These are phyloP conservation scores for Clavaria fumosa DNA, from an alignment of 768 basidiomycete genomes.

Conservation along the genomic window DNA sequence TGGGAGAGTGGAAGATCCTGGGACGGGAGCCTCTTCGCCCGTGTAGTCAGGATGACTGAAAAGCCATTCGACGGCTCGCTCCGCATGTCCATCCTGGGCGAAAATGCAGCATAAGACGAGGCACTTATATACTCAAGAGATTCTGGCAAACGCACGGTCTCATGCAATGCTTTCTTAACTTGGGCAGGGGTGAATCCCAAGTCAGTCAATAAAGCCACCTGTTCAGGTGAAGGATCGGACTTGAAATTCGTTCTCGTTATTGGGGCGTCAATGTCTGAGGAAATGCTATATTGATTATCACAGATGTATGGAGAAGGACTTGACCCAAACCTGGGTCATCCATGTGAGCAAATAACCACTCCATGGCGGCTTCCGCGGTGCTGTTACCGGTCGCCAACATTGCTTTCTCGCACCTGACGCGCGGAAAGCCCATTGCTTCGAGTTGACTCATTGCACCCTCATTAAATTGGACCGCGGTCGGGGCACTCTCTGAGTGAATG, in stretches of 20 bases:
- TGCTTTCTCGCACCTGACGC: conserved; percentile 76
- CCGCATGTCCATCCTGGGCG: conserved; percentile 49
- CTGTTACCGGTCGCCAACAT: conserved; percentile 72
- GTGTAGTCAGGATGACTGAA: conserved; percentile 85
- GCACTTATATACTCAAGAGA: neutral
- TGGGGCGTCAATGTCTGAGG: conserved; percentile 88
- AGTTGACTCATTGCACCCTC: conserved; percentile 58
- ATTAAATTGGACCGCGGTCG: conserved; percentile 51
- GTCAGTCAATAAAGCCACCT: conserved; percentile 59
- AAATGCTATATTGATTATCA: too few species aligned
- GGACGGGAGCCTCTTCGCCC: conserved; percentile 36
- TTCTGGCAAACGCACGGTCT: conserved; percentile 45
- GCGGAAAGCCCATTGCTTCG: conserved; percentile 85
- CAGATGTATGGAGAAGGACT: too few species aligned
- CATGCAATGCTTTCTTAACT: conserved; percentile 71
- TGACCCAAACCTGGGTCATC: conserved; percentile 78
- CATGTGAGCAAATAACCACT: conserved; percentile 92
- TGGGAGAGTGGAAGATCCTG: conserved; percentile 48
- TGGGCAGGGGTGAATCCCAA: conserved; percentile 88
- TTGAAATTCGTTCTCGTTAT: too few species aligned
- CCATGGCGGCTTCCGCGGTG: conserved; percentile 75
- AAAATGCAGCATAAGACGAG: neutral
- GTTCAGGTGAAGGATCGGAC: conserved; percentile 53
- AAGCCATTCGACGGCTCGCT: conserved; percentile 90
- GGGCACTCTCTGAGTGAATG: conserved; percentile 11